These are phyloP conservation scores for Petunia secreta DNA, from an alignment of 257 asterid genomes.

Conservation along the genomic window DNA sequence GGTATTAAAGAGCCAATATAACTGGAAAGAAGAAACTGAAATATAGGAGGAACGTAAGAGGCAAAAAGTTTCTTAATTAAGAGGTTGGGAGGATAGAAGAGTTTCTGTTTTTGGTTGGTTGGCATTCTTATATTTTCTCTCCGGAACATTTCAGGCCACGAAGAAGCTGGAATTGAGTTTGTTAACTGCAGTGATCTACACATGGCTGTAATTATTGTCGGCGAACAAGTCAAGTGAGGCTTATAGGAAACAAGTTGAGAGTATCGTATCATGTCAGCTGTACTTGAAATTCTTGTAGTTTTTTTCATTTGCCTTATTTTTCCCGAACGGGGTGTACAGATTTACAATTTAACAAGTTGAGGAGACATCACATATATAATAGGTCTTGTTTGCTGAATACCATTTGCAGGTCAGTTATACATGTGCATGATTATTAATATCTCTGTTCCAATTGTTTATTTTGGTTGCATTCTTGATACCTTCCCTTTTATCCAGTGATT, in stretches of 20 bases:
- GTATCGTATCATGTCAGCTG: background rate
- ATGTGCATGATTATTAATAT: background rate
- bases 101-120: slow-evolving; percentile 42
- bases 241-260: background rate
- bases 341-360: background rate
- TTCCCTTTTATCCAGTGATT: too few species aligned
- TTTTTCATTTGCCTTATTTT: background rate
- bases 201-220: slow-evolving; percentile 21
- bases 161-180: slow-evolving; percentile 77
- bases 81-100: slow-evolving; percentile 27
- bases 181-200: background rate
- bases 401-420: background rate
- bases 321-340: background rate
- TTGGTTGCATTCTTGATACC: too few species aligned
- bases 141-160: slow-evolving; percentile 73
- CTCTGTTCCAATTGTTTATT: background rate
- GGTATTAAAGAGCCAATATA: slow-evolving; percentile 9
- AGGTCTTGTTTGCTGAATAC: background rate
- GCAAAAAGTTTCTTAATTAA: background rate
- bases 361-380: background rate
- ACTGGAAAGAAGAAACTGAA: background rate
- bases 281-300: background rate
- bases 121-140: slow-evolving; percentile 42
- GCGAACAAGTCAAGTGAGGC: slow-evolving; percentile 25
- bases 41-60: background rate